Conservation (phyloP, 352 stramenopile genomes). For the Pythium pectinolyticum region DNA sequence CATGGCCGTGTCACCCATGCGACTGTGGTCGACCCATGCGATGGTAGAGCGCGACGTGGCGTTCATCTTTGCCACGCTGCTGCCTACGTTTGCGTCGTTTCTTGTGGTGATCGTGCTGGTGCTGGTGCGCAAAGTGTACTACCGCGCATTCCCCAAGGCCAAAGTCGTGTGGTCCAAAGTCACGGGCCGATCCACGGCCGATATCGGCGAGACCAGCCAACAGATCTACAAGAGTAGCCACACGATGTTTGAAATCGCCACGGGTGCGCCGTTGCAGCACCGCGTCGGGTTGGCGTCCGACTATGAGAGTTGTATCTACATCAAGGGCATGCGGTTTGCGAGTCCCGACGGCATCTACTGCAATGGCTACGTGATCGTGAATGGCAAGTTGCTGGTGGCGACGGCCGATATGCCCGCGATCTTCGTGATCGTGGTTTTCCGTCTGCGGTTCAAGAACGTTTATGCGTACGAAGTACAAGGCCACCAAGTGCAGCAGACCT, state of each 20-base stretch:
- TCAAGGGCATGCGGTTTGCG: constrained; percentile 39
- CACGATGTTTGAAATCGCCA: constrained; percentile 26
- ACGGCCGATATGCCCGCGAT: constrained; percentile 43
- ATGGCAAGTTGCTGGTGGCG: constrained; percentile 45
- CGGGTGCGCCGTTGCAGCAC: constrained; percentile 20
- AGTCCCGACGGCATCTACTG: constrained; percentile 57
- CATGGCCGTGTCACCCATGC: constrained; percentile 27
- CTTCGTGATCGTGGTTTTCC: constrained; percentile 42
- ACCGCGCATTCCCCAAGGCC: not conserved
- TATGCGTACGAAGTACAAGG: constrained; percentile 44
- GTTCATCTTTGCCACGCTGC: constrained; percentile 8
- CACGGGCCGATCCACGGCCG: constrained; percentile 3
- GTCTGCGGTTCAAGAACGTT: constrained; percentile 42
- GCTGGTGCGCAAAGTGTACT: constrained; percentile 7
- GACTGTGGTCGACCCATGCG: constrained; percentile 22
- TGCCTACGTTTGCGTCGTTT: constrained; percentile 10
- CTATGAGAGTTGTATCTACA: constrained; percentile 51
- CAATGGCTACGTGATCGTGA: constrained; percentile 59
- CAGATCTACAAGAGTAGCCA: constrained; percentile 4
- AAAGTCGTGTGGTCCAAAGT: not conserved
- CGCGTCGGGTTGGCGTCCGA: constrained; percentile 32
- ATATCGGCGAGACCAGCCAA: too few species aligned
- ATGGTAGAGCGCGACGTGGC: not conserved
- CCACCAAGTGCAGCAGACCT: constrained; percentile 26
- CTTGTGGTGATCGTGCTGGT: constrained; percentile 1